These are phyloP conservation scores for Otatea glauca DNA, from an alignment of 176 grass and related monocot species.

Conservation along the genomic window DNA sequence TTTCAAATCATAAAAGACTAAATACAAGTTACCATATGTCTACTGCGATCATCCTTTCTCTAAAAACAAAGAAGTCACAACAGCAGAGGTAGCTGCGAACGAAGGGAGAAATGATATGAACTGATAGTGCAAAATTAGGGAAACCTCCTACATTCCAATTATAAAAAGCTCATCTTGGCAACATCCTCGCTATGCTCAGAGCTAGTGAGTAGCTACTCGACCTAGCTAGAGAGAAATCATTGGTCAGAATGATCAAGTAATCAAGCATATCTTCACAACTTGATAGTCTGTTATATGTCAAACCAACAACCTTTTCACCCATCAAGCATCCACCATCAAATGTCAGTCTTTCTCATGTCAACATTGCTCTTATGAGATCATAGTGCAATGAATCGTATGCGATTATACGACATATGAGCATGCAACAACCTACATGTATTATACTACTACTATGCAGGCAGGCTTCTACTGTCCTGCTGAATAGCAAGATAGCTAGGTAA, in stretches of 20 bases:
- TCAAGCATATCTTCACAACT: background rate
- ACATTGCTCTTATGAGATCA: constrained; percentile 7
- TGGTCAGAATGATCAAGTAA: background rate
- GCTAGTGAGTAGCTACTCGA: background rate
- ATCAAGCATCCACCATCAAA: background rate
- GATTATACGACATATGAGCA: background rate
- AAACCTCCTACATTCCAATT: background rate
- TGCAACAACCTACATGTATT: constrained; percentile 13
- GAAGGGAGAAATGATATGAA: background rate
- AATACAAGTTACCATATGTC: background rate
- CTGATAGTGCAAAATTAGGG: background rate
- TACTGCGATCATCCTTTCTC: background rate
- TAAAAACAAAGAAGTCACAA: background rate
- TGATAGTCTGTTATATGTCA: constrained; percentile 4
- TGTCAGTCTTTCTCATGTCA: constrained; percentile 29
- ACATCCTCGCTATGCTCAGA: background rate
- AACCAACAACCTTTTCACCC: background rate
- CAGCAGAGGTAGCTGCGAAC: background rate
- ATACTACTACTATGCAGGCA: background rate
- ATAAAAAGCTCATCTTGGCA: background rate
- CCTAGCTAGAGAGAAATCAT: background rate
- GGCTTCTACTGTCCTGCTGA: background rate
- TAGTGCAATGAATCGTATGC: background rate
- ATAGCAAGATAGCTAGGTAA: background rate
- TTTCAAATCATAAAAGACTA: too few species aligned